Conservation (phyloP, 306 rosid species). For the Vachellia collinsii region DNA sequence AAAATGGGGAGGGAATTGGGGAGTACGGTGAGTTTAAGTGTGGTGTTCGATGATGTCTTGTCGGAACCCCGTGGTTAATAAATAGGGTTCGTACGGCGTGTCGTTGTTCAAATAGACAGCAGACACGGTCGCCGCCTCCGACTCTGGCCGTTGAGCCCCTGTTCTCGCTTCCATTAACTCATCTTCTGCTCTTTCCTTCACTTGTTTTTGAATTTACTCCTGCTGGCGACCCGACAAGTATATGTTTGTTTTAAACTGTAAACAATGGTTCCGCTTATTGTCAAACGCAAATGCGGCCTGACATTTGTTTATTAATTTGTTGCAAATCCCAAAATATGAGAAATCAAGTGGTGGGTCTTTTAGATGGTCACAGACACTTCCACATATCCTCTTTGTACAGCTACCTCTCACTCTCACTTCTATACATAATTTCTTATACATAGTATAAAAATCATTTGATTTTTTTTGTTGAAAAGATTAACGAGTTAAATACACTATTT, state of each 20-base stretch:
- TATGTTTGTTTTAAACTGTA: background rate
- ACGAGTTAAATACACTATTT: no score
- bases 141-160: background rate
- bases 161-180: background rate
- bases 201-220: no score
- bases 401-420: no score
- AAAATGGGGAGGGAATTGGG: background rate
- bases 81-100: background rate
- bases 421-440: no score
- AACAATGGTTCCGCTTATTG: background rate
- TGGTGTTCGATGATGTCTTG: background rate
- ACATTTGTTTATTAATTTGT: background rate
- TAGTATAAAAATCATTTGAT: no score
- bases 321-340: background rate
- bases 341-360: background rate
- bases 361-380: no score
- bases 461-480: no score
- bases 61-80: background rate
- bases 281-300: background rate
- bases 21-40: background rate
- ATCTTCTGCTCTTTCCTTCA: background rate
- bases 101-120: background rate
- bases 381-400: no score
- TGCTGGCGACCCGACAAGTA: no score
- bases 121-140: conserved; percentile 4